Base-by-base conservation (phyloP, 1,284 basidiomycete genomes). In the Crepidotus sp. region DNA sequence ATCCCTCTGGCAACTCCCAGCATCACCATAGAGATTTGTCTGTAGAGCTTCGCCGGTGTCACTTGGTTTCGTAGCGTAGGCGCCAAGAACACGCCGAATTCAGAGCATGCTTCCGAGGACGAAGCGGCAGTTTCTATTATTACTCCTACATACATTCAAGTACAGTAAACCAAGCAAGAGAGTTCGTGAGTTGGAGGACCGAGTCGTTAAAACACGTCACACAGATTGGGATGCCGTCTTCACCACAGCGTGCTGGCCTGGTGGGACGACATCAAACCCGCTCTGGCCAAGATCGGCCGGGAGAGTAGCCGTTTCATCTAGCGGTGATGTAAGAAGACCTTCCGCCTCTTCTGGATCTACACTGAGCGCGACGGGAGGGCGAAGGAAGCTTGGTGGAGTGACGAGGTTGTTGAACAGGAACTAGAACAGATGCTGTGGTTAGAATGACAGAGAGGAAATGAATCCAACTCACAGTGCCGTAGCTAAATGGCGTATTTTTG, bases 341-440 rank as follows among this genome's bases (percentile, higher is more conserved):
- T 78, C 76, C 34, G 68, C 68, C 54, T 75, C 73, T 53, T 75
- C 77, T 31, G 60, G 61, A 49, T 69, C 66, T 9, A 47, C 51
- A 13, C 55, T 52, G 26, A 49, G 49, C 7, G 57, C 54, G 24
- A 63, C 55, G 9, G 54, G 56, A 29, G 63, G 60, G n/a, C 57
- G 70, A 35, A 87, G 58, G 65, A 77, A 86, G 8, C 67, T 56
- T 8, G 84, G 85, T 2, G 73, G 67, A 21, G 65, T 63, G 49
- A 89, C 74, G 35, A 89, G 69, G 57, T 78, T 74, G 63, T 89
- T 89, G 66, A 88, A 89, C 36, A 87, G 63, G 70, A 88, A 88
- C 77, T 81, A 56, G 18, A 57, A 45, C 40, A 43, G 19, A 45
- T 43, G 39, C 8, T 45, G 39, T 25, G 43, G 29, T 27, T 44